Conservation (phyloP, 2,329 filamentous ascomycete genomes). For the Hirsutella minnesotensis region DNA sequence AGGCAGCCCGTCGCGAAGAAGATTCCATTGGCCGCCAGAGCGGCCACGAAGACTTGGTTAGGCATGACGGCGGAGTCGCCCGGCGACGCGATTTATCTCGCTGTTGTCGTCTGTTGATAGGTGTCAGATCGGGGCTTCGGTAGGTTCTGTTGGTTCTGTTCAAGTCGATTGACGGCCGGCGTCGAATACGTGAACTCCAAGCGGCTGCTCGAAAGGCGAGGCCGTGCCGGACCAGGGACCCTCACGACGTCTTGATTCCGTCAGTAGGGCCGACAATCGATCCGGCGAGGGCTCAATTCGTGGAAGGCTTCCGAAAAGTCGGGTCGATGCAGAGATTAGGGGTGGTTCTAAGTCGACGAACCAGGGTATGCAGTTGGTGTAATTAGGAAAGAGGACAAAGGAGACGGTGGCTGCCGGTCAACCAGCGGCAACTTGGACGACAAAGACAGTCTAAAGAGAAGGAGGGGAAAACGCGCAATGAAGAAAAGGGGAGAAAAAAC, state of each 20-base stretch:
- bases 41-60: conserved; percentile 41
- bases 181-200: too few relatives aligned
- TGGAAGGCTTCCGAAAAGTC: background rate
- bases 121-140: background rate
- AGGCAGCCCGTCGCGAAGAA: conserved; percentile 42
- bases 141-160: too few relatives aligned
- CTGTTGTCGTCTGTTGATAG: background rate
- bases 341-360: too few relatives aligned
- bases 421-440: background rate
- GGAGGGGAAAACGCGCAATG: background rate
- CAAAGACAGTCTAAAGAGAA: background rate
- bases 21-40: conserved; percentile 34
- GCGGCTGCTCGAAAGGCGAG: background rate
- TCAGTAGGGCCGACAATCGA: too few relatives aligned
- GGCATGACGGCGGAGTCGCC: conserved; percentile 26
- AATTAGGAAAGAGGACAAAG: too few relatives aligned
- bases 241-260: background rate
- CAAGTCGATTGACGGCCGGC: background rate
- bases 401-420: too few relatives aligned
- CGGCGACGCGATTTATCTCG: background rate
- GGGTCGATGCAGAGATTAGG: background rate
- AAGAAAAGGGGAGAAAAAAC: background rate
- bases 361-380: too few relatives aligned
- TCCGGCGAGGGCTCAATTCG: too few relatives aligned
- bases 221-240: background rate